phyloP scores from a whole-genome alignment of 2,329 filamentous ascomycete species.

The Ceratocystis smalleyi region DNA sequence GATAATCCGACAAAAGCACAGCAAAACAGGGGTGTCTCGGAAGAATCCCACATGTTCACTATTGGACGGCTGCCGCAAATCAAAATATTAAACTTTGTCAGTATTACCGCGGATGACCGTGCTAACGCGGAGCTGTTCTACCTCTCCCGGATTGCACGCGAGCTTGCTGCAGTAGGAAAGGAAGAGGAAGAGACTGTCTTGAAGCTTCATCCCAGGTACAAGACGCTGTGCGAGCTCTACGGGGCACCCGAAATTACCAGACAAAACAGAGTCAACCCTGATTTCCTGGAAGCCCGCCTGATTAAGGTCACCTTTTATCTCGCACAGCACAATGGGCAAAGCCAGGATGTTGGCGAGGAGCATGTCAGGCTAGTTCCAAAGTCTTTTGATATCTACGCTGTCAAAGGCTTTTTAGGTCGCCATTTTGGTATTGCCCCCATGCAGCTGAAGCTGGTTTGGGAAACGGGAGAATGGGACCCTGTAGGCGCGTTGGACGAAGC shows the following conservation, averaged over 20 bases:
- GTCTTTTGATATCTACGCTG: conserved; percentile 62
- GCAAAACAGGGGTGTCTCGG: conserved; percentile 26
- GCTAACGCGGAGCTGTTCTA: conserved; percentile 89
- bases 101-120: conserved; percentile 57
- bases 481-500: conserved; percentile 47
- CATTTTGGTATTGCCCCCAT: conserved; percentile 52
- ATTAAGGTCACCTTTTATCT: conserved; percentile 44
- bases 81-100: conserved; percentile 55
- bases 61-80: conserved; percentile 58
- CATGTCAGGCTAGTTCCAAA: conserved; percentile 46
- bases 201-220: conserved; percentile 53
- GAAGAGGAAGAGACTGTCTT: conserved; percentile 37
- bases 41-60: conserved; percentile 81
- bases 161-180: conserved; percentile 47
- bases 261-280: conserved; percentile 47
- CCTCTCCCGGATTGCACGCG: conserved; percentile 63
- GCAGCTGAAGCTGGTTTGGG: conserved; percentile 57
- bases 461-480: conserved; percentile 82
- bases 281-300: conserved; percentile 67
- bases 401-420: conserved; percentile 62
- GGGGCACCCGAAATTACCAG: conserved; percentile 52
- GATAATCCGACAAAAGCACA: conserved; percentile 30
- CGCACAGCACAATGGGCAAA: neutral
- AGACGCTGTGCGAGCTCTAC: conserved; percentile 58
- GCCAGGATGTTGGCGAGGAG: conserved; percentile 20